Evolutionary conservation across 768 basidiomycete genomes (phyloP), one percentile per base, ranked within the genome.

Genomic region (Xerocomellus amylosporus): DNA sequence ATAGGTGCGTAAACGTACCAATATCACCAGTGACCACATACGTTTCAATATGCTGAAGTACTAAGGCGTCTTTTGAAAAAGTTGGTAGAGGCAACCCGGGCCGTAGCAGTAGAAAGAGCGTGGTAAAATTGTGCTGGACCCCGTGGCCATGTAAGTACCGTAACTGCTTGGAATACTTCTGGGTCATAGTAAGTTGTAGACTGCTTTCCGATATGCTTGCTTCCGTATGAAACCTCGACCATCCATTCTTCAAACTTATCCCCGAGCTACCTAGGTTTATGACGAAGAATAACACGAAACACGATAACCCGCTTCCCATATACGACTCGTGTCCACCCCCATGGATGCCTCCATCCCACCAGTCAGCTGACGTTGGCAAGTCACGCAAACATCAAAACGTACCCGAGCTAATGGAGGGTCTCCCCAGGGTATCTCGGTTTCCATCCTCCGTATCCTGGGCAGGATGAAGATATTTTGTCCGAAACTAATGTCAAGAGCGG

Each of bases 391-490:
- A 28, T 36, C 8, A 10, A 26, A 40, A 10, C 8, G 3, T 41
- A 19, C 24, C 8, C 6, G 4, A 26, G 14, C 50, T 56, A 19
- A 59, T 22, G 1, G 5, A 34, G 1, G 28, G 4, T 4, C 12
- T 34, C 52, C 2, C 17, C 51, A 93, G 90, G 90, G 17, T 90
- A 87, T 66, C 75, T 79, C 51, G 88, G 88, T 12, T 91, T 88
- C 61, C 77, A 85, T 65, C 91, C 91, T 41, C 88, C 91, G 7
- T 78, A 80, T 38, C 81, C 85, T 17, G 79, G 82, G 6, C 87
- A 90, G 65, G 84, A 87, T 51, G 90, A 93, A 66, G 90, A 91
- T 61, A 64, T 81, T 2, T 72, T 93, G 40, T 84, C 87, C 0
- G 80, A 84, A 40, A 58, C 64, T 1, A 86, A 84, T 59, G 77